phyloP scores from a whole-genome alignment of 2,329 filamentous ascomycete species.

The Claviceps sp. region DNA sequence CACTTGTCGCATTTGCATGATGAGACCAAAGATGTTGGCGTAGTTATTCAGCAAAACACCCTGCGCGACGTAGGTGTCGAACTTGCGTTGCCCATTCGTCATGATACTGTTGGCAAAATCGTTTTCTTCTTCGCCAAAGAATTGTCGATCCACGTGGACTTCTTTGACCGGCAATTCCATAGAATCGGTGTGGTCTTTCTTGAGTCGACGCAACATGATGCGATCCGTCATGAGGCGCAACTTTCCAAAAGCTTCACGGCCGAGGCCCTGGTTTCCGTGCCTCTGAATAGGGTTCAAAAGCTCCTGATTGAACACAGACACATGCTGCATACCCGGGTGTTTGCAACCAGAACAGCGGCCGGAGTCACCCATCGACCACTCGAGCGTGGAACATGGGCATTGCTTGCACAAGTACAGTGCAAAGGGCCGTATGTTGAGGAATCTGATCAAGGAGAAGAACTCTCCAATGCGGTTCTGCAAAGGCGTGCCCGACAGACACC shows the following conservation, averaged over 20 bases:
- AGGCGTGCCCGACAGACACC: slow-evolving; percentile 90
- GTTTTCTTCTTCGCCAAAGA: slow-evolving; percentile 91
- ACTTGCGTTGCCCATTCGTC: slow-evolving; percentile 76
- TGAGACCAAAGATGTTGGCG: slow-evolving; percentile 95
- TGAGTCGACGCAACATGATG: slow-evolving; percentile 91
- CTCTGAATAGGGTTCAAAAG: slow-evolving; percentile 70
- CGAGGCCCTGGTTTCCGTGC: slow-evolving; percentile 46
- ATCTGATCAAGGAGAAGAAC: slow-evolving; percentile 88
- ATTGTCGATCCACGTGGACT: slow-evolving; percentile 82
- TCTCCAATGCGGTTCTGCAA: slow-evolving; percentile 96
- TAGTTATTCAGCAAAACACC: slow-evolving; percentile 96
- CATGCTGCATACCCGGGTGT: slow-evolving; percentile 29
- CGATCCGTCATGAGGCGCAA: slow-evolving; percentile 79
- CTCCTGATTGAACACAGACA: slow-evolving; percentile 77
- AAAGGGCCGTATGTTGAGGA: slow-evolving; percentile 79
- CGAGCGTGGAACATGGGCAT: slow-evolving; percentile 66
- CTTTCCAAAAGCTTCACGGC: slow-evolving; percentile 62
- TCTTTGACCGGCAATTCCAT: slow-evolving; percentile 97
- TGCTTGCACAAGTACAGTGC: slow-evolving; percentile 88
- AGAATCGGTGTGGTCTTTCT: slow-evolving; percentile 81
- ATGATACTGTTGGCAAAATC: slow-evolving; percentile 95
- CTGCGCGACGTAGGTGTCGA: slow-evolving; percentile 89
- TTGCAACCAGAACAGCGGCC: slow-evolving; percentile 56
- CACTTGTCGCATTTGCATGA: slow-evolving; percentile 98
- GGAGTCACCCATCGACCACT: slow-evolving; percentile 67